Evolutionary conservation across 495 filamentous ascomycete species (phyloP), one percentile per base, ranked within the genome.

Genomic region (Astrocystis sublimbata): DNA sequence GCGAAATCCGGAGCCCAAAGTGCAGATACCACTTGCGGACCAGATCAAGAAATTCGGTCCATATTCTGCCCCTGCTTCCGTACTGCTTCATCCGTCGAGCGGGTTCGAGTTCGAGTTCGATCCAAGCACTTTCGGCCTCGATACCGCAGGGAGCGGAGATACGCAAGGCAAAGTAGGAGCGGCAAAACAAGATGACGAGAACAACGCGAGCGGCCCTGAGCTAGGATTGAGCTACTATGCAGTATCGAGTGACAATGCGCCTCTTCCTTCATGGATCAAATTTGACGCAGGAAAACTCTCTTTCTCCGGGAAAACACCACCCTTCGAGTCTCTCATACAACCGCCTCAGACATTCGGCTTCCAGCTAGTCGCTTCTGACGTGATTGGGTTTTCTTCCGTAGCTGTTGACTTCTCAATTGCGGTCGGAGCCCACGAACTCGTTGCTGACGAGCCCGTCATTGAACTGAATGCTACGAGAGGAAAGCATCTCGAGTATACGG

Each of bases 241-340:
- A 23, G 86, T 89, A 10, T 88, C 89, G 38, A 75, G 71, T 3
- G 86, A 92, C 62, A 90, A 93, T 66, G 88, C 88, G 6, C 92
- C 93, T 31, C 76, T 97, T 40, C 93, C 93, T 35, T 90, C 92
- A 4, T 97, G 92, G 93, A 83, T 96, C 41, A 77, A 73, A 10
- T 97, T 97, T 66, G 86, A 96, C 68, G 65, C 82, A 2, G 62
- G 68, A 2, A 75, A 64, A 6, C 80, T 97, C 31, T 80, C 81
- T 10, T 96, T 96, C 66, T 85, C 84, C 6, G 92, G 92, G n/a
- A 83, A 76, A 45, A 88, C 88, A 4, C 92, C 92, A 5, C 71
- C 85, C 13, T 74, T 81, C 17, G 78, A 78, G 38, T 87, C 86
- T 38, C 80, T 88, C 28, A 76, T 84, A 31, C 78, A 87, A 15